These are phyloP conservation scores for Xylariaceae sp. DNA, from an alignment of 2,329 filamentous ascomycete genomes.

Conservation along the genomic window DNA sequence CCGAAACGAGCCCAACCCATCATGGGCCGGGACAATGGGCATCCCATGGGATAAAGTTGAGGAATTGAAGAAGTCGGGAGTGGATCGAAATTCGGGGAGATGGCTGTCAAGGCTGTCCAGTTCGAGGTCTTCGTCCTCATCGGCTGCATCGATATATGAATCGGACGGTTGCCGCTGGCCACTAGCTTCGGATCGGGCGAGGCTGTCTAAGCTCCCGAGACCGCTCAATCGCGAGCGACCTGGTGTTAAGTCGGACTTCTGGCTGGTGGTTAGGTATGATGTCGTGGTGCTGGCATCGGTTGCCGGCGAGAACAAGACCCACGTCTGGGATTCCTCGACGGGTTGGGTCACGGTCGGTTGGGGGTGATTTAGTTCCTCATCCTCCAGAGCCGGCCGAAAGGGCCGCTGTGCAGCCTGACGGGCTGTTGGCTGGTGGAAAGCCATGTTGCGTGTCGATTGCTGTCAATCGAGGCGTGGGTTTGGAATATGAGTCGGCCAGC, in stretches of 20 bases:
- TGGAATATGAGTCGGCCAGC: conserved; percentile 7
- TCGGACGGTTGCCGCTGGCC: conserved; percentile 42
- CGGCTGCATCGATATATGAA: conserved; percentile 36
- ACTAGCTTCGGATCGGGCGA: conserved; percentile 57
- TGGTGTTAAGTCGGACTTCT: conserved; percentile 61
- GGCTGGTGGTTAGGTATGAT: conserved; percentile 66
- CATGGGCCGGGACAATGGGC: conserved; percentile 83
- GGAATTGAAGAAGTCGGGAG: conserved; percentile 41
- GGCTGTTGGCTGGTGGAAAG: conserved; percentile 57
- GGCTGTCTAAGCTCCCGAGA: conserved; percentile 73
- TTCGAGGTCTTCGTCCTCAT: conserved; percentile 67
- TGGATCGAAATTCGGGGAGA: conserved; percentile 79
- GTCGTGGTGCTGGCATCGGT: conserved; percentile 55
- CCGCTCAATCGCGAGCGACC: conserved; percentile 76
- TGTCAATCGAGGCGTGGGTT: neutral
- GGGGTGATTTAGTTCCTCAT: conserved; percentile 37
- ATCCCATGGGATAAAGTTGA: conserved; percentile 51
- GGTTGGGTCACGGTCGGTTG: conserved; percentile 34
- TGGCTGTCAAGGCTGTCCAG: conserved; percentile 93
- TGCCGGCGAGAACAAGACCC: conserved; percentile 88
- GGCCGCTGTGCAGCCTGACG: conserved; percentile 51
- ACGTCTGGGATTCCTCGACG: conserved; percentile 79
- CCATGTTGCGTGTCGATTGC: conserved; percentile 39
- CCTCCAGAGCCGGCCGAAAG: conserved; percentile 38
- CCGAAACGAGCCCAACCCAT: conserved; percentile 85